Evolutionary conservation across 768 basidiomycete genomes (phyloP), one percentile per base, ranked within the genome.

Genomic region (Termitomyces sp.): DNA sequence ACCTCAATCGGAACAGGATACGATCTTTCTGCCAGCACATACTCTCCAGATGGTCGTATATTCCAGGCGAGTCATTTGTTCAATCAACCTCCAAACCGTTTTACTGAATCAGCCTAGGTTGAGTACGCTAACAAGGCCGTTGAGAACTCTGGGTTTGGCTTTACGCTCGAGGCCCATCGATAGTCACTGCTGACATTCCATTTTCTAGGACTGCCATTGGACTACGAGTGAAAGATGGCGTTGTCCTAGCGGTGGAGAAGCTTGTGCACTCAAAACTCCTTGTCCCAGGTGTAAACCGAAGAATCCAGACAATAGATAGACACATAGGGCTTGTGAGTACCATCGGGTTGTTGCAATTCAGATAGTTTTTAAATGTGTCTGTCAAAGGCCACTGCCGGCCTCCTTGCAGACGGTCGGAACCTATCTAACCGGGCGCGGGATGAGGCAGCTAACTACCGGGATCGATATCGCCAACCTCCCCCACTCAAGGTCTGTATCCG

Each of bases 1-100:
- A 96, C 95, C 61, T 98, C 96, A 48, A 98, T 98, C 71, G 96
- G 97, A 62, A 98, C 97, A 68, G 97, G 97, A 59, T 98, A 98
- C 79, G 97, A 98, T 82, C 87, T 95, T 61, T 94, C 92, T 58
- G 89, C 93, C 52, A 91, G 88, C 69, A 95, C 92, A 50, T 95
- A 94, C 78, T 94, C 92, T 26, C 96, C 96, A 62, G 96, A 99
- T 76, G 97, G 97, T 32, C 87, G 97, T 64, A 95, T 99, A 71
- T 99, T 99, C 71, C 97, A 99, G 85, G 95, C 93, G 33, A 54
- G 59, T 56, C 33, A 5, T 4, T 14, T 49, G 26, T 23, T 28
- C 23, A 35, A 40, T 50, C 36, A 18, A 12, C 32, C 35, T 49
- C 59, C 57, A 35, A 41, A 23, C 13, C 61, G 53, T 55, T 59